phyloP scores from a whole-genome alignment of 108 stramenopile species.

The Skeletonema tropicum region DNA sequence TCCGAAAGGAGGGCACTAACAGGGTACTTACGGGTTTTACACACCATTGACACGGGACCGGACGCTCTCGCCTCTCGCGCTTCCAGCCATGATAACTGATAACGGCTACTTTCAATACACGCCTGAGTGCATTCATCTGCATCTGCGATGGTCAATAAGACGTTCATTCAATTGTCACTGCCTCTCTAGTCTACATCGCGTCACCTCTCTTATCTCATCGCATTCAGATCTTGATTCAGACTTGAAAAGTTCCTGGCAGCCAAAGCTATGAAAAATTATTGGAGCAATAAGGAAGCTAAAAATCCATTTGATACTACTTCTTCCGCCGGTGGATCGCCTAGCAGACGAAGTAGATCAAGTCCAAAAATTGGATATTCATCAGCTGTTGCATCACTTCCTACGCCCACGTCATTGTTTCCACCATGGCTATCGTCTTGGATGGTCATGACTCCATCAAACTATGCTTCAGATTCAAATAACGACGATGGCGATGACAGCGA shows the following conservation, averaged over 20 bases:
- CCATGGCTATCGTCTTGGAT: conserved; percentile 40
- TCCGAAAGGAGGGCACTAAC: too few species aligned
- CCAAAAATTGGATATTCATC: background rate
- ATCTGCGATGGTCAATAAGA: too few species aligned
- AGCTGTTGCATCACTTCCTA: background rate
- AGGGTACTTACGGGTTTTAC: too few species aligned
- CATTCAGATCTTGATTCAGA: background rate
- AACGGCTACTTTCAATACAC: too few species aligned
- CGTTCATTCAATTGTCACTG: too few species aligned
- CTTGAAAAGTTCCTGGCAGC: background rate
- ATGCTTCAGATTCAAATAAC: background rate
- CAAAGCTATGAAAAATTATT: background rate
- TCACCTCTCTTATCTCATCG: background rate
- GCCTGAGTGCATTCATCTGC: too few species aligned
- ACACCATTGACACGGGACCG: too few species aligned
- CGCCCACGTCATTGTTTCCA: conserved; percentile 29
- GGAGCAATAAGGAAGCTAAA: background rate
- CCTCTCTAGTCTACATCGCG: too few species aligned
- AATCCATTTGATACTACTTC: background rate
- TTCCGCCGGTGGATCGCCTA: background rate
- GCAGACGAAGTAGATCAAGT: background rate
- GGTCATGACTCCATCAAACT: background rate
- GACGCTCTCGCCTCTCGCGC: too few species aligned
- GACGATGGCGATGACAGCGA: conserved; percentile 18
- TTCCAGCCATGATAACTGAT: too few species aligned